phyloP scores from a whole-genome alignment of 768 basidiomycete species.

The Baorangia bicolor region DNA sequence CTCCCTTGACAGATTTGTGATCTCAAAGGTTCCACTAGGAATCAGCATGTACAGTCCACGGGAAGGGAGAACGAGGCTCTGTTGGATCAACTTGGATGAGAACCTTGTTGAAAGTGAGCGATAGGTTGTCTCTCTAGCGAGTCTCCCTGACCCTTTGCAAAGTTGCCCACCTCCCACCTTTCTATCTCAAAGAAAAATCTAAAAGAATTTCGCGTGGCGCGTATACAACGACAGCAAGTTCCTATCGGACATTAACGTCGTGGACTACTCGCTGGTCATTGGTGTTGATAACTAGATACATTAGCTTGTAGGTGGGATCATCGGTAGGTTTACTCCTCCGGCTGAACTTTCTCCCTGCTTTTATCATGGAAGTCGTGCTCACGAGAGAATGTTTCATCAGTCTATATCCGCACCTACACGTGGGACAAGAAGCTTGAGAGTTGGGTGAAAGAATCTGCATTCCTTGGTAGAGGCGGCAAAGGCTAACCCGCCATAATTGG shows the following conservation, averaged over 20 bases:
- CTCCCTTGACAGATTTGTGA: conserved; percentile 75
- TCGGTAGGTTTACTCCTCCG: conserved; percentile 58
- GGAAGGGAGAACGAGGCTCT: conserved; percentile 91
- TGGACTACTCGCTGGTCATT: conserved; percentile 96
- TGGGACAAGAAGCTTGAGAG: conserved; percentile 99
- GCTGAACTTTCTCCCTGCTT: not conserved
- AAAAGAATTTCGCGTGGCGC: conserved; percentile 91
- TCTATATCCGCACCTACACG: conserved; percentile 93
- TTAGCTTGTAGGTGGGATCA: conserved; percentile 94
- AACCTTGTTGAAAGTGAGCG: conserved; percentile 86
- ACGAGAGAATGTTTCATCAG: conserved; percentile 37
- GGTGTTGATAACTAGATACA: conserved; percentile 89
- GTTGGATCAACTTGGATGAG: conserved; percentile 92
- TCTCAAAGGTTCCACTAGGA: conserved; percentile 92
- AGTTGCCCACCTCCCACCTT: conserved; percentile 86
- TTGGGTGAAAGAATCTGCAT: conserved; percentile 95
- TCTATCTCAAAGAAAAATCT: conserved; percentile 95
- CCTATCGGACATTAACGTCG: conserved; percentile 89
- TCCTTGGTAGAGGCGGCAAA: conserved; percentile 82
- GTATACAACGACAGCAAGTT: conserved; percentile 92
- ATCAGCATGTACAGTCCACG: conserved; percentile 89
- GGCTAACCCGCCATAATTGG: conserved; percentile 97
- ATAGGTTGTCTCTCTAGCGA: not conserved
- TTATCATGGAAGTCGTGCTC: conserved; percentile 4
- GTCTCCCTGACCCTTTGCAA: conserved; percentile 10